phyloP scores from a whole-genome alignment of 257 asterid species.

The Petunia secreta region DNA sequence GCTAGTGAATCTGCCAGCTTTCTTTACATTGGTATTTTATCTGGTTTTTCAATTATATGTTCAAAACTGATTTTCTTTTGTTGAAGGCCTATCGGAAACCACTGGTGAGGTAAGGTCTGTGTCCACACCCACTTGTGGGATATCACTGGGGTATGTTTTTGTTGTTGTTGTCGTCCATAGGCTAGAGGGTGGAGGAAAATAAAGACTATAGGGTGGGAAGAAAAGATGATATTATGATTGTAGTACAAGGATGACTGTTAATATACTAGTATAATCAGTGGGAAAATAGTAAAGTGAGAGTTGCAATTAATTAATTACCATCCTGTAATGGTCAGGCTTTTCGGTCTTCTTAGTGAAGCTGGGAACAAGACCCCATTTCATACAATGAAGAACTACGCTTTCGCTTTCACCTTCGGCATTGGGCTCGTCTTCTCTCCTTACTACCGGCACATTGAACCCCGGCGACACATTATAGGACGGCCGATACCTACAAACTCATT shows the following conservation, averaged over 20 bases:
- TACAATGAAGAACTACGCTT: constrained; percentile 66
- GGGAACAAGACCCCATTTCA: constrained; percentile 97
- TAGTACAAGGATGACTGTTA: too few species aligned
- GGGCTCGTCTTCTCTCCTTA: constrained; percentile 60
- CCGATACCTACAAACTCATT: constrained; percentile 53
- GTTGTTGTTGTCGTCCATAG: background rate
- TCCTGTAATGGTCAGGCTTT: constrained; percentile 79
- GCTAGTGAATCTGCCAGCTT: too few species aligned
- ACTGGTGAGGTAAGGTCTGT: too few species aligned
- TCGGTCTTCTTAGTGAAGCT: constrained; percentile 78
- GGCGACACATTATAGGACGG: constrained; percentile 85
- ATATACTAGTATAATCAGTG: background rate
- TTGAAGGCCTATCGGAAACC: too few species aligned
- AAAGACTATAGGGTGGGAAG: background rate
- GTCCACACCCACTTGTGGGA: too few species aligned
- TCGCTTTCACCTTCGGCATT: constrained; percentile 37
- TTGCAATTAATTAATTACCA: constrained; percentile 47
- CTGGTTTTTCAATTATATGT: too few species aligned
- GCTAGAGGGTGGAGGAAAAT: background rate
- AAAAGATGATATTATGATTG: background rate
- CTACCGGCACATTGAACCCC: constrained; percentile 84
- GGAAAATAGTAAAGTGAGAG: background rate
- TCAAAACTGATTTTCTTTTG: too few species aligned
- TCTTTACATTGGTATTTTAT: too few species aligned
- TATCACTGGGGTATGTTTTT: too few species aligned